Evolutionary conservation across 2,329 filamentous ascomycete genomes (phyloP).

Genomic region (Seiridium cupressi): DNA sequence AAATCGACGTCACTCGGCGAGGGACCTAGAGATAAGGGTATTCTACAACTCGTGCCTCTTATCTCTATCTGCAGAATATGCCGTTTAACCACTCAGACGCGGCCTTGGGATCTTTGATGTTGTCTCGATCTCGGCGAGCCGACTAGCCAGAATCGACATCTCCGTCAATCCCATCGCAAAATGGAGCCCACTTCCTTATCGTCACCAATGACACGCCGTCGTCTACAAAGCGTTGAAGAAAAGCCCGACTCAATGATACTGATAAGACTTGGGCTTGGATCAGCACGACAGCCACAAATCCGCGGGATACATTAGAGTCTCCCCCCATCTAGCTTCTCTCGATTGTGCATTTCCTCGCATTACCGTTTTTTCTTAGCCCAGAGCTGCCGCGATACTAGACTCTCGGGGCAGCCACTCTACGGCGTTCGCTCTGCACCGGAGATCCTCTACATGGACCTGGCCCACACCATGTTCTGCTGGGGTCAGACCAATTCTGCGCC

Average conservation of each 20-base stretch:
- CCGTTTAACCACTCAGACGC: neutral
- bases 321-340: conserved; percentile 1
- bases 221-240: neutral
- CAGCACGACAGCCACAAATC: conserved; percentile 12
- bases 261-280: neutral
- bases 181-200: conserved; percentile 7
- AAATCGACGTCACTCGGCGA: neutral
- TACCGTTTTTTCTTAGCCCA: neutral
- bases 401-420: neutral
- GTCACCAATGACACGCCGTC: conserved; percentile 1
- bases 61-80: neutral
- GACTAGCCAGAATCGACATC: conserved; percentile 4
- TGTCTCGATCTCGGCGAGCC: neutral
- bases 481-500: neutral
- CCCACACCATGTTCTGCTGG: neutral
- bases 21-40: neutral
- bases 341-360: conserved; percentile 16
- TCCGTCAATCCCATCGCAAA: neutral
- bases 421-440: neutral
- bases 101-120: neutral
- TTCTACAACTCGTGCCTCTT: neutral
- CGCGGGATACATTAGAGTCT: conserved; percentile 14
- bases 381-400: too few relatives aligned
- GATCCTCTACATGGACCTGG: neutral
- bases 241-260: neutral